Conservation (phyloP, 345 rosid genomes). For the Populus ilicifolia region DNA sequence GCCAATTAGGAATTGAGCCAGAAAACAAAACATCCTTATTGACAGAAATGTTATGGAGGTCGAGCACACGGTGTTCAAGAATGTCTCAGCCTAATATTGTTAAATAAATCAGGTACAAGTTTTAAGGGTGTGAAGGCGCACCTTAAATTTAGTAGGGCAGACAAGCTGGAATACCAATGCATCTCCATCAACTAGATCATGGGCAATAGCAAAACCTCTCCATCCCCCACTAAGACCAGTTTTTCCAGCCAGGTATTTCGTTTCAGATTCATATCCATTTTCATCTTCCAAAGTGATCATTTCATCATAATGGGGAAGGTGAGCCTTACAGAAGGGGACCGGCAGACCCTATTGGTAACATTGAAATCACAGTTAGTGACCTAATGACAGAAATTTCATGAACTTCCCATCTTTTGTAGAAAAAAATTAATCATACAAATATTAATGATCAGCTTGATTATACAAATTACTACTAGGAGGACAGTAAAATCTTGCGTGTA, state of each 20-base stretch:
- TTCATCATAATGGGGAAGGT: slow-evolving; percentile 37
- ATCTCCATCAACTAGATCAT: slow-evolving; percentile 54
- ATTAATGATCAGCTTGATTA: too few species aligned
- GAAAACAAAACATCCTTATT: background rate
- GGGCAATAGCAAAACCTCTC: slow-evolving; percentile 56
- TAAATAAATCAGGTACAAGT: background rate
- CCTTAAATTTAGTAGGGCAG: slow-evolving; percentile 53
- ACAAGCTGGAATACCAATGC: slow-evolving; percentile 56
- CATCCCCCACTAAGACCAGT: slow-evolving; percentile 65
- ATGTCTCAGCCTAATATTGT: background rate
- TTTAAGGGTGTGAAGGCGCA: background rate
- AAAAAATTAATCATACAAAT: too few species aligned
- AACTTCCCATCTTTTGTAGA: background rate
- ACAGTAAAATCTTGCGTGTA: too few species aligned
- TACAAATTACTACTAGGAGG: too few species aligned
- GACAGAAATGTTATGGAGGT: background rate
- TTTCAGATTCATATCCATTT: slow-evolving; percentile 30
- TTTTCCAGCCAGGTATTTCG: slow-evolving; percentile 49
- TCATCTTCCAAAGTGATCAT: slow-evolving; percentile 50
- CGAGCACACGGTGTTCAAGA: too few species aligned
- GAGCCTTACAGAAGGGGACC: slow-evolving; percentile 21
- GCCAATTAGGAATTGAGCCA: background rate
- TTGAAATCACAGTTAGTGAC: background rate
- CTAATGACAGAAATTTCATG: background rate
- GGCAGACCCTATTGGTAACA: background rate